Evolutionary conservation across 129 eudicot species (phyloP), one percentile per base, ranked within the genome.

Genomic region (Pulicaria dysenterica): DNA sequence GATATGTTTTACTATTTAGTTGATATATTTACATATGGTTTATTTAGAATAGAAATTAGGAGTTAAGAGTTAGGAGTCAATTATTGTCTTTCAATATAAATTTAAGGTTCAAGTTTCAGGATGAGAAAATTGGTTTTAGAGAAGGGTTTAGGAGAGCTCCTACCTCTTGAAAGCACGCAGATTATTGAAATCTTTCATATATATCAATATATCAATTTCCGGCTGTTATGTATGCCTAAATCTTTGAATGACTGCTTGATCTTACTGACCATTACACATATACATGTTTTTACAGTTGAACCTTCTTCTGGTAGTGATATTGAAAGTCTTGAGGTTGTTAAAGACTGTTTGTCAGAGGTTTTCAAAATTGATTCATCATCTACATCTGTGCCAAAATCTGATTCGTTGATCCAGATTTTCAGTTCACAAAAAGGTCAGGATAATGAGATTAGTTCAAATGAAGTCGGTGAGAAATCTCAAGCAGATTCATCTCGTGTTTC

Each of bases 301-400:
- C 88, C 91, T 68, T 76, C 86, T 48, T 84, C 91, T 8, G 88
- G 74, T 69, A 87, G 82, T 81, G 97, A 92, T 75, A 75, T 15
- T 75, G 97, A 92, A 78, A 89, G 89, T 54, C 91, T 92, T 47
- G 89, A 92, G 72, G 94, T 92, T 48, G 97, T 91, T 24, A 92
- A 70, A 75, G 91, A 92, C 76, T 92, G 96, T 55, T 75, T 92
- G 63, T 69, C 86, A 36, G 94, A 92, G 82, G 97, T 82, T 45
- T 92, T 92, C 72, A 79, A 85, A 80, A 65, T 87, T 49, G 86
- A 79, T 83, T 73, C 73, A 45, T 70, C 82, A 0, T 71, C 90
- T 58, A 62, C 73, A 53, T 70, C 58, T 60, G 80, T 36, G 11
- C 66, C 84, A 50, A 76, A 53, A 54, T 62, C 88, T 55, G 93